Evolutionary conservation across 345 rosid species (phyloP).

Genomic region (Citrus sp.): DNA sequence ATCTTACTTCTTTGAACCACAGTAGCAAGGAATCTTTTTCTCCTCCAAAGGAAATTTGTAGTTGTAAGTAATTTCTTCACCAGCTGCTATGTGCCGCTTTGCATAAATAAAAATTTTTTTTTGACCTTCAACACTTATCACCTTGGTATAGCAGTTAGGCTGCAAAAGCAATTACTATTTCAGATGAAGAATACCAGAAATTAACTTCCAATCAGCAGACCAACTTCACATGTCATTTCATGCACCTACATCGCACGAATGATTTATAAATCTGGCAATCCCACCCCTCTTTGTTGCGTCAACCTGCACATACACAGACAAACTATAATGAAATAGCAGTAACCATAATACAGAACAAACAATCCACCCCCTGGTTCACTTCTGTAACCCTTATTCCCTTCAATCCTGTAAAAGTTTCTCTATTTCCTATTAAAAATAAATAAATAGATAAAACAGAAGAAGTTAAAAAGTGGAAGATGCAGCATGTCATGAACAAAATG

Average conservation of each 20-base stretch:
- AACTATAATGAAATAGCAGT: constrained; percentile 6
- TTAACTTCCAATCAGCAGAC: constrained; percentile 15
- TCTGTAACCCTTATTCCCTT: no score
- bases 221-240: constrained; percentile 5
- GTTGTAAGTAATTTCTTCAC: constrained; percentile 96
- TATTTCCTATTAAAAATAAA: no score
- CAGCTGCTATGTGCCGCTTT: constrained; percentile 72
- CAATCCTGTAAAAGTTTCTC: no score
- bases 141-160: constrained; percentile 99
- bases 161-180: constrained; percentile 34
- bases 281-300: constrained; percentile 99
- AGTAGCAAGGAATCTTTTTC: constrained; percentile 93
- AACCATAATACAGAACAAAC: neutral
- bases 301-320: constrained; percentile 42
- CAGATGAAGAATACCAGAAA: constrained; percentile 20
- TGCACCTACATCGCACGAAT: constrained; percentile 86
- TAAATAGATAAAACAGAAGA: neutral
- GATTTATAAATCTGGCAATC: constrained; percentile 96
- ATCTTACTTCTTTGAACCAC: constrained; percentile 90
- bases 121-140: constrained; percentile 87
- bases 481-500: neutral
- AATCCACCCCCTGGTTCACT: no score
- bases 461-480: neutral
- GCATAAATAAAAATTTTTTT: constrained; percentile 95
- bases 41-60: constrained; percentile 98